Evolutionary conservation across 371 early-diverging fungal genomes (phyloP), one percentile per base, ranked within the genome.

Genomic region (Smittium culicis): DNA sequence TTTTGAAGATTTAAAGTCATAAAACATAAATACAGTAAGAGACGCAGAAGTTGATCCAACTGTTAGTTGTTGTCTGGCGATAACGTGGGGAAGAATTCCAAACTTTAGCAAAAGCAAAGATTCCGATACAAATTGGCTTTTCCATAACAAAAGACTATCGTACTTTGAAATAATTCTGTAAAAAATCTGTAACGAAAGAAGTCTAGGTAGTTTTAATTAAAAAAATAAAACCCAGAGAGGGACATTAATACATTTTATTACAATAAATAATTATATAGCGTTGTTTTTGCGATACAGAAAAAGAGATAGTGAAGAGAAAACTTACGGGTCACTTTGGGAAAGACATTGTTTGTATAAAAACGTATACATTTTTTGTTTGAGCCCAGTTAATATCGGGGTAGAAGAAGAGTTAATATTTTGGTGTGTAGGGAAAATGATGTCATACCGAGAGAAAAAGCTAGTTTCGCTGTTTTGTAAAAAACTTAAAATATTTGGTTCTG

Each of bases 91-190:
- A 29, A 35, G 17, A 8, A 64, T 35, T 45, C 61, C 67, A 70
- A 73, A 77, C 32, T 73, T 72, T 65, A 77, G 55, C 2, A 77
- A 77, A 35, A 77, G 32, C 20, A 60, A 2, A 1, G 68, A 56
- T 11, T 34, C 34, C 11, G 65, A 34, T 25, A 77, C 63, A 61
- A 77, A 74, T 61, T 77, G 77, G 1, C 73, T 74, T 30, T 75
- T 72, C 77, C 77, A 77, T 57, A 77, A 62, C 24, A 77, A 70
- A 17, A 77, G 59, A 0, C 67, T 72, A 58, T 77, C 77, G 66
- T 77, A 77, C 64, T 74, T 71, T 17, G 71, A 66, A 69, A 70
- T 73, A 1, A 69, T 67, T 58, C 74, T 69, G 67, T 72, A 74
- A 54, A 77, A 77, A 20, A 65, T 58, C 66, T 72, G 74, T 35